Evolutionary conservation across 495 filamentous ascomycete genomes (phyloP).

Genomic region (Physcia stellaris): DNA sequence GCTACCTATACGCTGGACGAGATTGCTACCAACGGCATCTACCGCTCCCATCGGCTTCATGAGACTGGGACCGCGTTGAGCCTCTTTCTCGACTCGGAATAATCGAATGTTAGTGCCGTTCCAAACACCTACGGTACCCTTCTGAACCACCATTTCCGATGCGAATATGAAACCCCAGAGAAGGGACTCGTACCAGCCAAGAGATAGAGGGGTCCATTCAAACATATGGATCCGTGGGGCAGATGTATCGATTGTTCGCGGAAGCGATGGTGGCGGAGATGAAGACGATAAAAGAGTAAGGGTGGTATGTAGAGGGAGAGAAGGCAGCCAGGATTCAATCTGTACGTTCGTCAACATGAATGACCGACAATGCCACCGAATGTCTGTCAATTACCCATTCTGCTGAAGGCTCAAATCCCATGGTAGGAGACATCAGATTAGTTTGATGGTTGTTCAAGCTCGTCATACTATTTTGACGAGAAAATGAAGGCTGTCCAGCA

Average conservation of each 20-base stretch:
- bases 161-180: constrained; percentile 95
- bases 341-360: constrained; percentile 23
- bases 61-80: constrained; percentile 63
- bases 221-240: constrained; percentile 75
- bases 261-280: constrained; percentile 29
- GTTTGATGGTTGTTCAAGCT: constrained; percentile 52
- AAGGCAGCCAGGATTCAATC: constrained; percentile 91
- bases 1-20: constrained; percentile 76
- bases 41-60: constrained; percentile 81
- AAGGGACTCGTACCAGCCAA: constrained; percentile 93
- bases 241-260: constrained; percentile 58
- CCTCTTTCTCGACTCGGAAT: constrained; percentile 80
- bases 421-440: constrained; percentile 35
- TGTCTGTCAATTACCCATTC: constrained; percentile 42
- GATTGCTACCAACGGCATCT: constrained; percentile 85
- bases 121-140: constrained; percentile 90
- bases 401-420: constrained; percentile 62
- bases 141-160: constrained; percentile 69
- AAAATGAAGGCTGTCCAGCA: constrained; percentile 70
- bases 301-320: constrained; percentile 81
- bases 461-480: constrained; percentile 80
- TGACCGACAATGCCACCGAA: constrained; percentile 6
- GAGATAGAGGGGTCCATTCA: constrained; percentile 81
- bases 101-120: constrained; percentile 79
- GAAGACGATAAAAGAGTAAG: constrained; percentile 59